Percentiles rank a stretch among this genome's conserved stretches.
Evolutionary conservation across 2,329 filamentous ascomycete genomes (phyloP).

Genomic region (Botrytis paeoniae): DNA sequence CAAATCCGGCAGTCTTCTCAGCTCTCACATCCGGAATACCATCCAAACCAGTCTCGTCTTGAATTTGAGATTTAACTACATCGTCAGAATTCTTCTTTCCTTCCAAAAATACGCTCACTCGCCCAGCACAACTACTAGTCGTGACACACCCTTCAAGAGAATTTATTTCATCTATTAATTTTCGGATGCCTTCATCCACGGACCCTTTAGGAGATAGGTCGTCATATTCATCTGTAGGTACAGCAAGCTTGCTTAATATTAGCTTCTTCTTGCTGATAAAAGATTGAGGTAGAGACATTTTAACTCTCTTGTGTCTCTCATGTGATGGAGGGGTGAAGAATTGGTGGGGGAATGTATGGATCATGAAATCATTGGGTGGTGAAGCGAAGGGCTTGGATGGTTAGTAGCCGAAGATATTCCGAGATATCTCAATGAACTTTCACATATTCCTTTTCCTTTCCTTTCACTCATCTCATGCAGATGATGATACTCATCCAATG

Average conservation of each 20-base stretch:
- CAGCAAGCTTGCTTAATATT: slow-evolving; percentile 68
- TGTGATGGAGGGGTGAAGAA: slow-evolving; percentile 12
- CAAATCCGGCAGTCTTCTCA: slow-evolving; percentile 48
- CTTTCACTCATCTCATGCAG: background rate
- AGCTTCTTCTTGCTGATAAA: slow-evolving; percentile 65
- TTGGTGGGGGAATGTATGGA: background rate
- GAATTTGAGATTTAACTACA: slow-evolving; percentile 18
- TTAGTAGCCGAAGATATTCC: slow-evolving; percentile 1
- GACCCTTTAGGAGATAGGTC: slow-evolving; percentile 88
- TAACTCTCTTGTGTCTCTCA: background rate
- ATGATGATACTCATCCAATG: background rate
- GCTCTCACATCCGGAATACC: slow-evolving; percentile 22
- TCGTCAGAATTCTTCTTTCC: slow-evolving; percentile 50
- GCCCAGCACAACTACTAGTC: slow-evolving; percentile 87
- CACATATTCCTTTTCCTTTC: background rate
- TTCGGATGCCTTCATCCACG: slow-evolving; percentile 74
- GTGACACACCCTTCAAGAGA: slow-evolving; percentile 72
- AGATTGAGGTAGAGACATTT: slow-evolving; percentile 27
- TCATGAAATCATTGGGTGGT: background rate
- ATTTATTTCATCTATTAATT: slow-evolving; percentile 79
- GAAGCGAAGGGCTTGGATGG: background rate
- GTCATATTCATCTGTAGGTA: slow-evolving; percentile 68
- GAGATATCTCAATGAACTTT: background rate
- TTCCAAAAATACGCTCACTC: slow-evolving; percentile 85
- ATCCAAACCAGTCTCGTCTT: slow-evolving; percentile 24